Percentiles rank a stretch among this genome's conserved stretches.
These are phyloP conservation scores for Torulaspora microellipsoides DNA, from an alignment of 805 yeast genomes.

Conservation along the genomic window DNA sequence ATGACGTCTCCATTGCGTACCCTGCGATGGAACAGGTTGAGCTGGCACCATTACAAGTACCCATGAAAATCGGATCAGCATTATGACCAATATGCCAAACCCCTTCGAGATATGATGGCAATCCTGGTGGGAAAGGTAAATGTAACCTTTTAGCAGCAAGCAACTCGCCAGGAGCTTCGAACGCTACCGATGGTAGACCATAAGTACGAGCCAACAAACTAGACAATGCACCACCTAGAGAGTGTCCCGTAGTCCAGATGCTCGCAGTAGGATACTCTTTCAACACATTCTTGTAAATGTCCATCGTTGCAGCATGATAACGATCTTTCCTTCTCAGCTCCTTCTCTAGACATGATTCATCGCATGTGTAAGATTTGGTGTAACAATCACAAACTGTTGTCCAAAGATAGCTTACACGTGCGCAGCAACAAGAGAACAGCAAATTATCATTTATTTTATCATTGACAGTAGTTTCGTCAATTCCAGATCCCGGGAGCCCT, in stretches of 20 bases:
- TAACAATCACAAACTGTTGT: conserved; percentile 94
- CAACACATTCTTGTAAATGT: conserved; percentile 70
- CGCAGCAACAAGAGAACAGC: conserved; percentile 93
- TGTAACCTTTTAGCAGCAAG: conserved; percentile 81
- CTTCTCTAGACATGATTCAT: conserved; percentile 77
- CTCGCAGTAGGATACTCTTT: conserved; percentile 60
- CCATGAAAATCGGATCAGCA: conserved; percentile 96
- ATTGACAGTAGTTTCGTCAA: conserved; percentile 69
- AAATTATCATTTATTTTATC: conserved; percentile 87
- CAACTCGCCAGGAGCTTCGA: conserved; percentile 90
- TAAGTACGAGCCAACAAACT: conserved; percentile 79
- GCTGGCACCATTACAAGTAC: conserved; percentile 92
- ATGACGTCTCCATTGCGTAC: conserved; percentile 93
- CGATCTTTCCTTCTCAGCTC: conserved; percentile 71
- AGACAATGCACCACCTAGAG: conserved; percentile 86
- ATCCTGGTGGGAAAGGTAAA: conserved; percentile 89
- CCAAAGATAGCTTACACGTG: conserved; percentile 87
- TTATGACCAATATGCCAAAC: conserved; percentile 96
- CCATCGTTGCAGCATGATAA: conserved; percentile 75
- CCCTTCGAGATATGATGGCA: conserved; percentile 70
- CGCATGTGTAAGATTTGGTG: conserved; percentile 76
- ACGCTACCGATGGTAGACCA: conserved; percentile 85
- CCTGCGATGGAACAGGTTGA: conserved; percentile 88
- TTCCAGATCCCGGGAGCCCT: conserved; percentile 66
- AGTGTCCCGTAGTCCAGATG: conserved; percentile 93